Evolutionary conservation across 2,329 filamentous ascomycete species (phyloP), one percentile per base, ranked within the genome.

Genomic region (Diaporthe capsici): DNA sequence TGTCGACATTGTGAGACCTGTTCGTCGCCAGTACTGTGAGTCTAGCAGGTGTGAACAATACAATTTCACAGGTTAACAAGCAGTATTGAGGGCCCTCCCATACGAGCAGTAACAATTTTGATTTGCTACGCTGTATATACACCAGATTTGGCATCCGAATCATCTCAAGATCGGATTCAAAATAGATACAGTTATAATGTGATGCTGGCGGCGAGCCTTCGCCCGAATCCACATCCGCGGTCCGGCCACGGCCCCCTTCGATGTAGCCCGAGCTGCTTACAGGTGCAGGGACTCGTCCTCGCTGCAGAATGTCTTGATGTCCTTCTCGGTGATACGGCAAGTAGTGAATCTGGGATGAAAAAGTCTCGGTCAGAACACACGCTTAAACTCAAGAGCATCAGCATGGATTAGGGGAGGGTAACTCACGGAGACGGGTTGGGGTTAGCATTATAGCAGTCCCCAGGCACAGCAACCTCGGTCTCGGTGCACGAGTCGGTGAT

Each of bases 291-390:
- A 51, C n/a, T 17, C 13, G 49, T 70, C 65, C 65, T 70, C 10
- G 13, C 4, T 70, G 34, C 65, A 70, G 65, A 70, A 70, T 15
- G 65, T 70, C 34, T 39, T 70, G 65, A 55, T 42, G 65, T 55
- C 65, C 34, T 70, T 70, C 65, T 70, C 49, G 49, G 65, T 70
- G 34, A 55, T n/a, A 5, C 49, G 65, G 65, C 65, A 70, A 17
- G 7, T 17, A 15, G 65, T 70, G 47, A 70, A 39, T 4, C 65
- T 70, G 34, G 2, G 1, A 25, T 12, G 1, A 9, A 22, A 9
- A 13, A 49, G 5, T 0, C n/a, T 8, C 9, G 47, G 49, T 70
- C 34, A 70, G 65, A 39, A 55, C 5, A 28, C 1, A 22, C 7
- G 15, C 9, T 13, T 2, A 39, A 12, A 39, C 4, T 1, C n/a